Evolutionary conservation across 805 yeast genomes (phyloP).

Genomic region (Groenewaldozyma salmanticensis): DNA sequence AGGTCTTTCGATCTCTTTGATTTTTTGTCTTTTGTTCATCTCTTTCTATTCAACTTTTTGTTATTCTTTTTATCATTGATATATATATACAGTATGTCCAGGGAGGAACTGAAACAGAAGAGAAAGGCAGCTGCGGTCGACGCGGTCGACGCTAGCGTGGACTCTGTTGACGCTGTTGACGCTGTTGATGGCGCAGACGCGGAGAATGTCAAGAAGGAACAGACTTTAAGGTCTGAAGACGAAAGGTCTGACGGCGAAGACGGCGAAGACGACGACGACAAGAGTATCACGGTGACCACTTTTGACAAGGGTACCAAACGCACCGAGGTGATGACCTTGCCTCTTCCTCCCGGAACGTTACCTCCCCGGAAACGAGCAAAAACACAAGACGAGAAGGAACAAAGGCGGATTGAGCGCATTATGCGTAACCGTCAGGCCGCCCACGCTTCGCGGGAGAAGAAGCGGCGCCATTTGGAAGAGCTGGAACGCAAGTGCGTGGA

Average conservation of each 20-base stretch:
- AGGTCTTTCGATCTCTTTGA: too few species aligned
- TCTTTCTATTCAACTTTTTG: too few species aligned
- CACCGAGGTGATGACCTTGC: slow-evolving; percentile 25
- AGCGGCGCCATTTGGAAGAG: slow-evolving; percentile 81
- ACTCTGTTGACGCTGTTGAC: too few species aligned
- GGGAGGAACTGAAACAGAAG: too few species aligned
- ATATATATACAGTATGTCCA: too few species aligned
- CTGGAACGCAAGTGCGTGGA: slow-evolving; percentile 47
- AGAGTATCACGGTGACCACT: background rate
- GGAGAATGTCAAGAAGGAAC: too few species aligned
- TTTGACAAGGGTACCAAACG: slow-evolving; percentile 16
- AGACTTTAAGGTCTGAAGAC: too few species aligned
- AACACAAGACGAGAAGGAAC: slow-evolving; percentile 95
- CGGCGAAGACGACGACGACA: background rate
- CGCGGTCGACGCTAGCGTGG: too few species aligned
- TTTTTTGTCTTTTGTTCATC: too few species aligned
- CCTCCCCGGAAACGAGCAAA: slow-evolving; percentile 97
- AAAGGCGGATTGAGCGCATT: slow-evolving; percentile 86
- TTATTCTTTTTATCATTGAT: too few species aligned
- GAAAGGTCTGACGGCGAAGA: background rate
- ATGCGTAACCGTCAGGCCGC: slow-evolving; percentile 94
- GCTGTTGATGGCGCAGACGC: too few species aligned
- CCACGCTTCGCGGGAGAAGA: slow-evolving; percentile 94
- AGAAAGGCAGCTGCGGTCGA: too few species aligned
- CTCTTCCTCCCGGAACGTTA: slow-evolving; percentile 37